Conservation (phyloP, 192 early-diverging fungal species). For the Backusella tuberculispora region DNA sequence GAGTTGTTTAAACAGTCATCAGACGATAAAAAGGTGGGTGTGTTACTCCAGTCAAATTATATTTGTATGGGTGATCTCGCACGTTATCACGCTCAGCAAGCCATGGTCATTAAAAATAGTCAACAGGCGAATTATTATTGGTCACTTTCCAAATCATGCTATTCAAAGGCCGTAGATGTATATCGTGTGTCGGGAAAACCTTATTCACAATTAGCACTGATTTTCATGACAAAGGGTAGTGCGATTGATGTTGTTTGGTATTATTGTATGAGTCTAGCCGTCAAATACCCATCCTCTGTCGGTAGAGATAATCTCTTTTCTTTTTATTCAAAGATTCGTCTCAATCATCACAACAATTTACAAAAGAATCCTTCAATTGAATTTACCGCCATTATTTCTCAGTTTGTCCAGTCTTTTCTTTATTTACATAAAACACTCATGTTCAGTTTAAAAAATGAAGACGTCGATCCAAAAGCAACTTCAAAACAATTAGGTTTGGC, state of each 20-base stretch:
- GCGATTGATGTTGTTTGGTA: slow-evolving; percentile 46
- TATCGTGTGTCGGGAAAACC: slow-evolving; percentile 36
- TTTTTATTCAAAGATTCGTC: slow-evolving; percentile 54
- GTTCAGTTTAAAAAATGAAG: slow-evolving; percentile 16
- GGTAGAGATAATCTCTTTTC: slow-evolving; percentile 56
- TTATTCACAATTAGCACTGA: slow-evolving; percentile 41
- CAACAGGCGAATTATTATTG: slow-evolving; percentile 9
- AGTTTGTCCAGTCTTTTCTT: slow-evolving; percentile 34
- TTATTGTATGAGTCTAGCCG: slow-evolving; percentile 54
- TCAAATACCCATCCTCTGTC: slow-evolving; percentile 51
- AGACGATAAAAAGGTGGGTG: slow-evolving; percentile 15
- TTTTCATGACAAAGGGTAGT: slow-evolving; percentile 33
- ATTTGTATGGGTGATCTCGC: slow-evolving; percentile 61
- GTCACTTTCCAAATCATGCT: slow-evolving; percentile 30
- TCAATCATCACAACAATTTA: slow-evolving; percentile 33
- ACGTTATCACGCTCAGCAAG: slow-evolving; percentile 47
- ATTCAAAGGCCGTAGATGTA: slow-evolving; percentile 32
- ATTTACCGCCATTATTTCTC: slow-evolving; percentile 16
- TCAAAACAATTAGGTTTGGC: neutral
- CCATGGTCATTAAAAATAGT: neutral
- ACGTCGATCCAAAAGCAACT: neutral
- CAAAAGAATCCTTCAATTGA: neutral
- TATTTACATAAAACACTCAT: slow-evolving; percentile 31
- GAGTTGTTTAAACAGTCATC: slow-evolving; percentile 32
- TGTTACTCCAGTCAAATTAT: slow-evolving; percentile 53